Conservation (phyloP, 176 grass and related monocot genomes). For the Aechmea fasciata region DNA sequence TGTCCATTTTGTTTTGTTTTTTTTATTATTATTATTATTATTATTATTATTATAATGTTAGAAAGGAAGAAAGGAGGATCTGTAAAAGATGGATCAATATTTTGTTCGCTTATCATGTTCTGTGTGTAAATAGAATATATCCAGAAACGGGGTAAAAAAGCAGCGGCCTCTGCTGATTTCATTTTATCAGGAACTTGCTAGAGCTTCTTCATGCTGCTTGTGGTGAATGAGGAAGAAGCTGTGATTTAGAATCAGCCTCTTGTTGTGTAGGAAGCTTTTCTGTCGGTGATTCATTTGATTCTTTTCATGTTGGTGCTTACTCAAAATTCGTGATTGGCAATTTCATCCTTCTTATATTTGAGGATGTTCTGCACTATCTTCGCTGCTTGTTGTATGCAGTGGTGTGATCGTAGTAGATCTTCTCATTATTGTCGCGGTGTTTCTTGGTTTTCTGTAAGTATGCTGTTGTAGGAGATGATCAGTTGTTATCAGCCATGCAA, state of each 20-base stretch:
- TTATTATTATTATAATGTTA: background rate
- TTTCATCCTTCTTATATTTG: background rate
- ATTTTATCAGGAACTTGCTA: background rate
- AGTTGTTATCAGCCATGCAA: background rate
- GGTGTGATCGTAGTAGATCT: background rate
- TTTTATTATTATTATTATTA: too few species aligned
- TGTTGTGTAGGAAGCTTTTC: slow-evolving; percentile 5
- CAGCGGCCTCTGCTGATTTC: slow-evolving; percentile 10
- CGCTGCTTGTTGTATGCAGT: background rate
- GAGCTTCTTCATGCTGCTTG: background rate
- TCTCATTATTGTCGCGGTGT: background rate
- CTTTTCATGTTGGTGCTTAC: background rate
- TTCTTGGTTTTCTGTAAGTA: background rate
- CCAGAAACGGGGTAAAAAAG: slow-evolving; percentile 9
- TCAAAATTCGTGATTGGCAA: background rate
- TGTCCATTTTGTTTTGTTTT: background rate
- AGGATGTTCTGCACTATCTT: background rate
- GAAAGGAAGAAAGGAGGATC: background rate
- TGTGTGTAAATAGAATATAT: slow-evolving; percentile 33
- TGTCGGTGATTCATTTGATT: background rate
- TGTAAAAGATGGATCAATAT: slow-evolving; percentile 1
- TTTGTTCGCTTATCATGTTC: slow-evolving; percentile 27
- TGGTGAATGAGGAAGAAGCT: background rate
- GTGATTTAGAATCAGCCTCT: background rate
- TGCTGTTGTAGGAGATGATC: background rate